Percentiles rank a stretch among this genome's conserved stretches.
Evolutionary conservation across 495 filamentous ascomycete genomes (phyloP).

Genomic region (Neurospora sp.): DNA sequence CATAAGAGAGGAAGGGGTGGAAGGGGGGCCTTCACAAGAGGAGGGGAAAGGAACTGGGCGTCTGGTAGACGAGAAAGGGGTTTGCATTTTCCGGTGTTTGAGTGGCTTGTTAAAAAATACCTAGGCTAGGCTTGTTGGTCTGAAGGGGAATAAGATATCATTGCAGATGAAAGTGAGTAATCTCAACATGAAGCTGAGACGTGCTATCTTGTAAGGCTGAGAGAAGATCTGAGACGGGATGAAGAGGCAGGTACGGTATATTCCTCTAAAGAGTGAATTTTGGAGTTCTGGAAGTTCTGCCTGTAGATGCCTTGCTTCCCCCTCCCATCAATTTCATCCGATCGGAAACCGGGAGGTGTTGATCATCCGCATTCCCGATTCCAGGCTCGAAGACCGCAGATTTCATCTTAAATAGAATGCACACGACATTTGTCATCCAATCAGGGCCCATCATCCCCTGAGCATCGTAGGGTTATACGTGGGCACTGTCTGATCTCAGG

Average conservation of each 20-base stretch:
- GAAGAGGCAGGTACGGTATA: not conserved
- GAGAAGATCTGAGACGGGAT: not conserved
- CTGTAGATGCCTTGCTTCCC: not conserved
- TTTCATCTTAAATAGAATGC: not conserved
- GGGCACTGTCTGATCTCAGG: not conserved
- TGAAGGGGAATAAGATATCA: not conserved
- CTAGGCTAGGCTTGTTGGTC: not conserved
- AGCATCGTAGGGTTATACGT: not conserved
- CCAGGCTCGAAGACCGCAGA: not conserved
- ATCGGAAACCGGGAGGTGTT: not conserved
- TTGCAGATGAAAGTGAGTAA: not conserved
- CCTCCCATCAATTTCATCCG: not conserved
- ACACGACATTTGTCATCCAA: not conserved
- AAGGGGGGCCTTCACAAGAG: not conserved
- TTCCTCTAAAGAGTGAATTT: too few species aligned
- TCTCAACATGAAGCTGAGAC: too few species aligned
- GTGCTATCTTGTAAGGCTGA: not conserved
- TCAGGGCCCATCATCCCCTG: not conserved
- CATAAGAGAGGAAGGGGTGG: too few species aligned
- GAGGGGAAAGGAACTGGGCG: not conserved
- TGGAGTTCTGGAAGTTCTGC: not conserved
- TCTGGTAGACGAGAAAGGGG: not conserved
- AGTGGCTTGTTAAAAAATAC: not conserved
- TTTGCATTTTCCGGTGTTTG: not conserved
- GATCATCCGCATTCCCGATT: not conserved